A percentile compares a stretch with the other conserved stretches of the same genome.
Evolutionary conservation across 352 stramenopile species (phyloP).

Genomic region (Pythium scleroteichum): DNA sequence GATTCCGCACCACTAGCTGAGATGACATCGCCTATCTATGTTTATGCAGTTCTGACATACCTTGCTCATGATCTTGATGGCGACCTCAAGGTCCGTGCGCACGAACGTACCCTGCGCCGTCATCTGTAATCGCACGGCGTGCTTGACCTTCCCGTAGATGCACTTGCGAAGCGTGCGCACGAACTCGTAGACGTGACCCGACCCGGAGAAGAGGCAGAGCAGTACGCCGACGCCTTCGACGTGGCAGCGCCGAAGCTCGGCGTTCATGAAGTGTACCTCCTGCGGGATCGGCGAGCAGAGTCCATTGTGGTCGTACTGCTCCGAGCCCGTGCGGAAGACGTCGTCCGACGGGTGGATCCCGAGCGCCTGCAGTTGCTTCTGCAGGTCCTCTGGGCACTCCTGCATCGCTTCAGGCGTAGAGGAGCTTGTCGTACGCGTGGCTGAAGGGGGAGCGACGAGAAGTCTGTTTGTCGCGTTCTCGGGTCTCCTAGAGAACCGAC

Average conservation of each 20-base stretch:
- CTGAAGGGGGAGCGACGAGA: too few species aligned
- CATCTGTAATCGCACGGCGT: constrained; percentile 82
- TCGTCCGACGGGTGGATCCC: constrained; percentile 82
- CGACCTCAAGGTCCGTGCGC: constrained; percentile 78
- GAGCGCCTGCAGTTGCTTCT: constrained; percentile 78
- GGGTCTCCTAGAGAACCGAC: background rate
- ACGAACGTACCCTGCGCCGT: constrained; percentile 73
- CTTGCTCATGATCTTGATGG: constrained; percentile 90
- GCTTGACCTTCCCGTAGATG: constrained; percentile 89
- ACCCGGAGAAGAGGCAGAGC: constrained; percentile 79
- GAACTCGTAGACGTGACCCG: constrained; percentile 83
- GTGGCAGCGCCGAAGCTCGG: constrained; percentile 71
- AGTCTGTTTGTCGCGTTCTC: background rate
- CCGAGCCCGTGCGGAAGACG: constrained; percentile 77
- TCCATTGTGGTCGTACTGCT: constrained; percentile 78
- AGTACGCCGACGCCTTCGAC: constrained; percentile 78
- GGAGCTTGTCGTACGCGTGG: too few species aligned
- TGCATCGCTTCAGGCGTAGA: constrained; percentile 34
- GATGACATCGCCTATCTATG: too few species aligned
- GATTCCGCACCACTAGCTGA: background rate
- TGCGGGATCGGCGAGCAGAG: constrained; percentile 82
- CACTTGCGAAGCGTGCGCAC: constrained; percentile 85
- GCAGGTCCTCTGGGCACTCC: constrained; percentile 64
- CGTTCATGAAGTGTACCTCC: constrained; percentile 87
- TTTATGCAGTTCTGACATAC: constrained; percentile 23